Base-by-base conservation (phyloP, 163 green algal genomes). In the Volvox carteri region DNA sequence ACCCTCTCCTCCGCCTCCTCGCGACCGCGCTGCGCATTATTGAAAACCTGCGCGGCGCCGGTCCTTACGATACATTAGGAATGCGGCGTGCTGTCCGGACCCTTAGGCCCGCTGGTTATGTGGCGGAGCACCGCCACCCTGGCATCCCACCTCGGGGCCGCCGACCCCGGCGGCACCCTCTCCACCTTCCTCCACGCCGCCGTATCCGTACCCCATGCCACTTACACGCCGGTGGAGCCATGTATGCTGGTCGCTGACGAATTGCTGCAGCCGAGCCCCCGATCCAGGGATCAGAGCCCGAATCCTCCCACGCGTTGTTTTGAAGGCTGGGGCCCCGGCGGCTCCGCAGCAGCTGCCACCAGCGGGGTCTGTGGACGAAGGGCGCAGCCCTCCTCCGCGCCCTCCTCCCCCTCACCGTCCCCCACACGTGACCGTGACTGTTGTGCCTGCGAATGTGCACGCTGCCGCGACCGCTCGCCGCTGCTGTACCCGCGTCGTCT, bases 81-180 rank as follows among this genome's bases (percentile, higher is more conserved):
- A 54, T 78, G 70, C 70, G 37, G 70, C 19, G 19, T 54, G 5
- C 70, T 78, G 70, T 1, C 70, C 25, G 70, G 39, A 54, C 70
- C 70, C 70, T 37, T 2, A 39, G 65, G 65, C 25, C 65, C 65
- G 65, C 65, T 75, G 30, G 70, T 78, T 41, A 56, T 78, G 70
- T 78, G 70, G 70, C 70, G 70, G 70, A 78, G 39, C 70, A 78
- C 37, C 14, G 39, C 70, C 19, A 78, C 39, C 70, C 70, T 81
- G 42, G 44, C 44, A 62, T 65, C 73, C 28, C 73, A 81, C 44
- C 75, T 84, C 75, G 75, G 75, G 75, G 75, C 75, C 75, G 75
- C 75, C 75, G 75, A 48, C 19, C 21, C 75, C 33, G 75, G 75
- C 75, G 75, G 50, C 75, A 84, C 75, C 75, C 75, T 70, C 75